Evolutionary conservation across 2,329 filamentous ascomycete species (phyloP).

Genomic region (Ascochyta viciae-villosae): DNA sequence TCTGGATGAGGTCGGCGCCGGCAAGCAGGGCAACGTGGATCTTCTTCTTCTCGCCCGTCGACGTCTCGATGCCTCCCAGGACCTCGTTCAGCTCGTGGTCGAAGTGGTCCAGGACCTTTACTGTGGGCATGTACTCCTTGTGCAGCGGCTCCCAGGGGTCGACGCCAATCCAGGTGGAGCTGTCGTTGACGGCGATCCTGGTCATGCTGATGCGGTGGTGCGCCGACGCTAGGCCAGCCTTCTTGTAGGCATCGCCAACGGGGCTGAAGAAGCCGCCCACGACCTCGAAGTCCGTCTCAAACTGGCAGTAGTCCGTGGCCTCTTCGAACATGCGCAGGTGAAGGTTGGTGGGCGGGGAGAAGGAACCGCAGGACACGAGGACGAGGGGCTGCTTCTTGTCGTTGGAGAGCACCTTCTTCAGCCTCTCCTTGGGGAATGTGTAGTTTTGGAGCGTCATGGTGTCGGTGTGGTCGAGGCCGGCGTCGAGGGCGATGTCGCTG

Average conservation of each 20-base stretch:
- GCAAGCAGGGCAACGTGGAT: slow-evolving; percentile 82
- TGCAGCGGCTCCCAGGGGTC: slow-evolving; percentile 75
- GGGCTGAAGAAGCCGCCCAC: slow-evolving; percentile 85
- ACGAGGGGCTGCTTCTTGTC: slow-evolving; percentile 67
- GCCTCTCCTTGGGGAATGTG: slow-evolving; percentile 66
- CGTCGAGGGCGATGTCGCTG: slow-evolving; percentile 30
- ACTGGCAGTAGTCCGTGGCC: slow-evolving; percentile 79
- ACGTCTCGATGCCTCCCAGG: slow-evolving; percentile 73
- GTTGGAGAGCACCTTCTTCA: slow-evolving; percentile 64
- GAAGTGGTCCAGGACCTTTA: slow-evolving; percentile 88
- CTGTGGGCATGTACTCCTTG: slow-evolving; percentile 85
- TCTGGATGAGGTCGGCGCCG: slow-evolving; percentile 65
- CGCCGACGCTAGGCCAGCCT: slow-evolving; percentile 77
- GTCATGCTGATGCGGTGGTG: slow-evolving; percentile 85
- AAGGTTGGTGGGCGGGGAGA: slow-evolving; percentile 77
- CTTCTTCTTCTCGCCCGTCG: slow-evolving; percentile 69
- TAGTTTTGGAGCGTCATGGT: slow-evolving; percentile 58
- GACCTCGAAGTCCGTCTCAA: slow-evolving; percentile 76
- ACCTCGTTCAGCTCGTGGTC: slow-evolving; percentile 86
- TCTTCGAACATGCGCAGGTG: slow-evolving; percentile 90
- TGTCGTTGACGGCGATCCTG: slow-evolving; percentile 77
- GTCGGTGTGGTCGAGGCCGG: slow-evolving; percentile 34
- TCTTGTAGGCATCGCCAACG: slow-evolving; percentile 79
- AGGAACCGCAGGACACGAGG: slow-evolving; percentile 73
- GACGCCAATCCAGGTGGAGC: slow-evolving; percentile 52